Evolutionary conservation across 805 yeast genomes (phyloP).

Genomic region (Scheffersomyces stipitis): DNA sequence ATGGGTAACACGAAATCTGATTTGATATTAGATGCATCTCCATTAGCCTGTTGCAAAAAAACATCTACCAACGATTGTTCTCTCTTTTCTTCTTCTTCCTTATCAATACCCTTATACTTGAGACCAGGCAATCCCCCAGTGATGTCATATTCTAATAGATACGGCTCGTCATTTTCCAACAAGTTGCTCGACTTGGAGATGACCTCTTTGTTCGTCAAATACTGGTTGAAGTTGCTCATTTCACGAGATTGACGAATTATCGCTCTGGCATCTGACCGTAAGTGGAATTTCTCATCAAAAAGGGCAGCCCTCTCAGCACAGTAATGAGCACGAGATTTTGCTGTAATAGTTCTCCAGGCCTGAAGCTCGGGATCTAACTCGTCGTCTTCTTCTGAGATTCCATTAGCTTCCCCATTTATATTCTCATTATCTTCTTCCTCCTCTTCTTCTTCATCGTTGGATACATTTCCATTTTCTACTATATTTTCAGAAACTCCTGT

Average conservation of each 20-base stretch:
- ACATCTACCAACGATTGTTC: constrained; percentile 38
- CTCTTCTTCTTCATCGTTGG: constrained; percentile 26
- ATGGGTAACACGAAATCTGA: constrained; percentile 34
- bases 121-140: constrained; percentile 77
- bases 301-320: constrained; percentile 66
- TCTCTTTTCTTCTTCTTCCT: constrained; percentile 36
- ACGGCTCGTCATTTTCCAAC: constrained; percentile 59
- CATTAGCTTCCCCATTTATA: constrained; percentile 22
- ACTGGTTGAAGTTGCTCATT: constrained; percentile 62
- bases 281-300: constrained; percentile 54
- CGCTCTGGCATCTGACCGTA: constrained; percentile 72
- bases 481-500: constrained; percentile 11
- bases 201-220: constrained; percentile 38
- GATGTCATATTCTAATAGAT: constrained; percentile 80
- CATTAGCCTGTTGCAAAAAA: constrained; percentile 25
- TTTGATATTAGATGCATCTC: constrained; percentile 21
- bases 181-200: constrained; percentile 44
- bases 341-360: constrained; percentile 82
- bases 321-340: constrained; percentile 74
- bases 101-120: constrained; percentile 50
- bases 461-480: constrained; percentile 22
- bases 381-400: constrained; percentile 50
- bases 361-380: constrained; percentile 75
- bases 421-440: constrained; percentile 35
- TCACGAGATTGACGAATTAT: constrained; percentile 60